phyloP scores from a whole-genome alignment of 495 filamentous ascomycete species.

The Hypomontagnella submonticulosa region DNA sequence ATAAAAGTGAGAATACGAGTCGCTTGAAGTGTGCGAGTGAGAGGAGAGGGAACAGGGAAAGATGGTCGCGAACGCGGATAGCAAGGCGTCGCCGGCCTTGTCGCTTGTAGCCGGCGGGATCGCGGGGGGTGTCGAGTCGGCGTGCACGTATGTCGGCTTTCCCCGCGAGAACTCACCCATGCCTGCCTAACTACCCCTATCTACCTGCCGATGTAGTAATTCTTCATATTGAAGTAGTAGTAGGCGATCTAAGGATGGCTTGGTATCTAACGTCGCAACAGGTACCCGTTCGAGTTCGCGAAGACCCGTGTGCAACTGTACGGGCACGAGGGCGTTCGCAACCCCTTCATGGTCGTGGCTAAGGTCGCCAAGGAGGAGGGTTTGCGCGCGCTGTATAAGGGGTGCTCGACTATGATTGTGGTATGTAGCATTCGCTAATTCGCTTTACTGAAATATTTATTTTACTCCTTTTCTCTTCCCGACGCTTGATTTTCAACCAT shows the following conservation, averaged over 20 bases:
- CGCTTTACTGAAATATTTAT: not conserved
- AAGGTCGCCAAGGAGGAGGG: constrained; percentile 61
- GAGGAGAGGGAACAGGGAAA: not conserved
- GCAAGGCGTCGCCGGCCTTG: constrained; percentile 54
- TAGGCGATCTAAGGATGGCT: not conserved
- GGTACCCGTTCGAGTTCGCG: constrained; percentile 74
- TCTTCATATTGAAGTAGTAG: not conserved
- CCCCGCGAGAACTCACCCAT: not conserved
- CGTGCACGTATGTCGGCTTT: constrained; percentile 58
- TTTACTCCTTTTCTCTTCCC: not conserved
- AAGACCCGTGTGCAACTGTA: constrained; percentile 73
- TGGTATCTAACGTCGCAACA: not conserved
- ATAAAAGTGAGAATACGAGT: not conserved
- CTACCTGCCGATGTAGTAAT: not conserved
- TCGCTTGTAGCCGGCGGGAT: constrained; percentile 65
- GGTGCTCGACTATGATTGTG: constrained; percentile 69
- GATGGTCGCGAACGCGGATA: constrained; percentile 39
- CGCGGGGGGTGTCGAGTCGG: constrained; percentile 66
- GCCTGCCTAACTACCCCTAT: not conserved
- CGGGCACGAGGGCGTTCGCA: constrained; percentile 56
- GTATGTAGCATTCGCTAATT: constrained; percentile 47
- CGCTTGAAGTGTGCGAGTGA: not conserved
- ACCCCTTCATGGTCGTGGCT: constrained; percentile 63
- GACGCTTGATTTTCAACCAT: not conserved
- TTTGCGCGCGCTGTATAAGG: constrained; percentile 68